A percentile compares a stretch with the other conserved stretches of the same genome.
Conservation (phyloP, 2,329 filamentous ascomycete genomes). For the Aspergillus aculeatinus region DNA sequence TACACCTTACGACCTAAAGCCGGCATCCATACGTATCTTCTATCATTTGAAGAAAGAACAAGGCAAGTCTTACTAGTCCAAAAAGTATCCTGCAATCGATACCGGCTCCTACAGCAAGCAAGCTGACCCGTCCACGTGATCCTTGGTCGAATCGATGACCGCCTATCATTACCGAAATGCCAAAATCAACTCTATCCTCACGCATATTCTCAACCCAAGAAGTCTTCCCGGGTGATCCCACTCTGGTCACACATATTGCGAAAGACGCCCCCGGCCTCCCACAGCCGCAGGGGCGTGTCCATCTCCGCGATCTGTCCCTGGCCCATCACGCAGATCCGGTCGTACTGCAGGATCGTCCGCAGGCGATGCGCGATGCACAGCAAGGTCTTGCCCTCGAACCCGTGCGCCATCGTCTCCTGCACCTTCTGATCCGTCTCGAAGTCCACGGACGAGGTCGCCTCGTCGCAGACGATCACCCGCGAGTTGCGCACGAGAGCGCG, state of each 20-base stretch:
- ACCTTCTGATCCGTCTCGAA: constrained; percentile 96
- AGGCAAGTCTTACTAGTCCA: too few relatives aligned
- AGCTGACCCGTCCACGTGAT: too few relatives aligned
- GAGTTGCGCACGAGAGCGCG: constrained; percentile 83
- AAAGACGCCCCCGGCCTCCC: constrained; percentile 75
- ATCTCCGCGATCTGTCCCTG: constrained; percentile 82
- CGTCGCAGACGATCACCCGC: constrained; percentile 94
- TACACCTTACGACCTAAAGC: too few relatives aligned
- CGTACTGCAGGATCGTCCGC: constrained; percentile 89
- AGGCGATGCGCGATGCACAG: constrained; percentile 91
- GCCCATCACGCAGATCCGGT: constrained; percentile 97
- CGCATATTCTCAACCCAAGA: not conserved
- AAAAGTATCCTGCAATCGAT: too few relatives aligned
- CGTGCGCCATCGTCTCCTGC: constrained; percentile 79
- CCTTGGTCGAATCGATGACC: too few relatives aligned
- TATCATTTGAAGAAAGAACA: too few relatives aligned
- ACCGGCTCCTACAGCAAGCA: too few relatives aligned
- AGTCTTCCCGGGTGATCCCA: constrained; percentile 60
- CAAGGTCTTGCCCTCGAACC: constrained; percentile 82
- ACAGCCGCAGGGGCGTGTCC: constrained; percentile 72
- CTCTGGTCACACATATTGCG: constrained; percentile 85
- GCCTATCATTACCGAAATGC: too few relatives aligned
- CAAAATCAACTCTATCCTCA: too few relatives aligned
- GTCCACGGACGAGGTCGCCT: constrained; percentile 89
- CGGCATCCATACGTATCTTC: too few relatives aligned